Evolutionary conservation across 768 basidiomycete genomes (phyloP).

Genomic region (Roridomyces roridus): DNA sequence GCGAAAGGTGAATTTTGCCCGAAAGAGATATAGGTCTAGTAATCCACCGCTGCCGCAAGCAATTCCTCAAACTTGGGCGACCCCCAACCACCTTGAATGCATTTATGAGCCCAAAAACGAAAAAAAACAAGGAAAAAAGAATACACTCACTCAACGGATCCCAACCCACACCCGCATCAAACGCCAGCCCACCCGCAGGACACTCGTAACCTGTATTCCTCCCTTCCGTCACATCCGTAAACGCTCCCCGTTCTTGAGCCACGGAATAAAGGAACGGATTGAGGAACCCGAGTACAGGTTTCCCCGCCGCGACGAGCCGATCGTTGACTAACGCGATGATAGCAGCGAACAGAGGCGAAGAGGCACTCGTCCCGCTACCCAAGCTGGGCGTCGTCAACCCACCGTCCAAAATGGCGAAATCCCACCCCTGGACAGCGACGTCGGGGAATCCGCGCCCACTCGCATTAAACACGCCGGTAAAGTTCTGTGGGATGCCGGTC

Average conservation of each 20-base stretch:
- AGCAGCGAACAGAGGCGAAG: slow-evolving; percentile 49
- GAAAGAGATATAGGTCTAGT: no score
- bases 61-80: slow-evolving; percentile 3
- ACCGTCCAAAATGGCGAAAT: slow-evolving; percentile 4
- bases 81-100: slow-evolving; percentile 4
- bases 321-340: slow-evolving; percentile 50
- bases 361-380: slow-evolving; percentile 48
- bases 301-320: no score
- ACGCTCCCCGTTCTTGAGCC: neutral
- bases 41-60: slow-evolving; percentile 4
- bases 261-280: slow-evolving; percentile 27
- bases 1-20: no score
- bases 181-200: neutral
- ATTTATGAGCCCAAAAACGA: neutral
- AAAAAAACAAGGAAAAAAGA: neutral
- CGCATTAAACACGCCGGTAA: slow-evolving; percentile 6
- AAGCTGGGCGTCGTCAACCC: neutral
- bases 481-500: slow-evolving; percentile 16
- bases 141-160: slow-evolving; percentile 11
- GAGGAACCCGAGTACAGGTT: no score
- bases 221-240: slow-evolving; percentile 6
- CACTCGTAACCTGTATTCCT: slow-evolving; percentile 7
- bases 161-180: slow-evolving; percentile 2
- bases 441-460: slow-evolving; percentile 29
- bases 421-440: slow-evolving; percentile 14